A percentile compares a stretch with the other conserved stretches of the same genome.
These are phyloP conservation scores for Suillus clintonianus DNA, from an alignment of 768 basidiomycete genomes.

Conservation along the genomic window DNA sequence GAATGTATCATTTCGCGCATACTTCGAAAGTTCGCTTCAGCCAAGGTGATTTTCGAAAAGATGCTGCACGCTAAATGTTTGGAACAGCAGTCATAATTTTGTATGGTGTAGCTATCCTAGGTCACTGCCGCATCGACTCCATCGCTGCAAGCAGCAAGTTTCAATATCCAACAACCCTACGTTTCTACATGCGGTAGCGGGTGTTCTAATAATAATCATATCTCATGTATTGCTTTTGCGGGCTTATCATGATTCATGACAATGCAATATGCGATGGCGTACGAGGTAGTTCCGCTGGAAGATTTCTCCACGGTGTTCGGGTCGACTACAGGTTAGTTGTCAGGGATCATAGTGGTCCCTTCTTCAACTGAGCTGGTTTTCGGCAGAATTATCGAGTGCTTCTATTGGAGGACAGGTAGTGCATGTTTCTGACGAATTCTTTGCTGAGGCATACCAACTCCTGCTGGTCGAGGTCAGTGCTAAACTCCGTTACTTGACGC, in stretches of 20 bases:
- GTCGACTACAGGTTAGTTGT: slow-evolving; percentile 48
- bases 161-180: background rate
- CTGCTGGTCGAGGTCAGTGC: slow-evolving; percentile 73
- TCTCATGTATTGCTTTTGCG: background rate
- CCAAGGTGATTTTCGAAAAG: background rate
- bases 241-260: slow-evolving; percentile 1
- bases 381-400: slow-evolving; percentile 85
- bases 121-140: background rate
- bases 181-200: background rate
- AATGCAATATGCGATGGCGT: slow-evolving; percentile 38
- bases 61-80: background rate
- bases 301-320: slow-evolving; percentile 50
- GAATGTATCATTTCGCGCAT: background rate
- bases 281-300: slow-evolving; percentile 46
- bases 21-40: slow-evolving; percentile 1
- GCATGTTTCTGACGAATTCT: slow-evolving; percentile 93
- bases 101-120: background rate
- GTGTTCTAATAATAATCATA: slow-evolving; percentile 4
- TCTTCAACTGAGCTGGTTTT: slow-evolving; percentile 1
- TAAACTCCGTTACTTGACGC: background rate
- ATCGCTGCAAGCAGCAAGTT: background rate
- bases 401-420: slow-evolving; percentile 77
- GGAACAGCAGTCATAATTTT: background rate
- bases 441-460: slow-evolving; percentile 83
- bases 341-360: background rate